These are phyloP conservation scores for Strobilomyces dryophilus DNA, from an alignment of 768 basidiomycete genomes.

Conservation along the genomic window DNA sequence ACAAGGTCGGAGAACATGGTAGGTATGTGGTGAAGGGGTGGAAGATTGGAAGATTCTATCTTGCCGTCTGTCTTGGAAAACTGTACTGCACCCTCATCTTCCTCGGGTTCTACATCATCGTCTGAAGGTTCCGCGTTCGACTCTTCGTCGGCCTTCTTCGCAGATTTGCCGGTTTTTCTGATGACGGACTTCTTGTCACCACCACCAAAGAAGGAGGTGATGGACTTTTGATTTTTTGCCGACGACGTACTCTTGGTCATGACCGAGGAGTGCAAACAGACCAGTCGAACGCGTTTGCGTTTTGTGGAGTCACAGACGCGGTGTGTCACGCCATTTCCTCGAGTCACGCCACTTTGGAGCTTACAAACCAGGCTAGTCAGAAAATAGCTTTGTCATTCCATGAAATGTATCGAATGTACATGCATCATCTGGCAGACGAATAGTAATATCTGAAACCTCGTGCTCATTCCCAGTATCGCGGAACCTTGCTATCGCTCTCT, in stretches of 20 bases:
- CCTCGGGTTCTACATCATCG: constrained; percentile 32
- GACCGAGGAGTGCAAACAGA: constrained; percentile 3
- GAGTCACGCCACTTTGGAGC: constrained; percentile 12
- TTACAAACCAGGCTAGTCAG: neutral
- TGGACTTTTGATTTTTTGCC: constrained; percentile 46
- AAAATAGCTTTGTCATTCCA: constrained; percentile 6
- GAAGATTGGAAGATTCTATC: constrained; percentile 59
- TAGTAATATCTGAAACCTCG: no score
- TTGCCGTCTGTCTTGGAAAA: constrained; percentile 35
- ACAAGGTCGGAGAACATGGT: constrained; percentile 77
- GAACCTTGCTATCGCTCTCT: constrained; percentile 58
- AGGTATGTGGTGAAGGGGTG: constrained; percentile 70
- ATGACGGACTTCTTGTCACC: constrained; percentile 23
- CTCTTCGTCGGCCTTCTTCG: constrained; percentile 30
- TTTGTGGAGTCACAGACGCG: constrained; percentile 24
- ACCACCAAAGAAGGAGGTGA: constrained; percentile 52
- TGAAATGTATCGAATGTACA: constrained; percentile 12
- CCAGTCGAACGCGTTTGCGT: constrained; percentile 12
- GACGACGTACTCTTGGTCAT: constrained; percentile 50
- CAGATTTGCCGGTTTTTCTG: constrained; percentile 30
- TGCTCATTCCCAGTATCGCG: constrained; percentile 72
- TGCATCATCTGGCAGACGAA: constrained; percentile 1
- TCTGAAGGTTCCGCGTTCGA: constrained; percentile 30
- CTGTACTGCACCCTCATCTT: constrained; percentile 30
- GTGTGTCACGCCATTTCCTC: constrained; percentile 12